Base-by-base conservation (phyloP, 306 rosid species). In the Betula pendula region DNA sequence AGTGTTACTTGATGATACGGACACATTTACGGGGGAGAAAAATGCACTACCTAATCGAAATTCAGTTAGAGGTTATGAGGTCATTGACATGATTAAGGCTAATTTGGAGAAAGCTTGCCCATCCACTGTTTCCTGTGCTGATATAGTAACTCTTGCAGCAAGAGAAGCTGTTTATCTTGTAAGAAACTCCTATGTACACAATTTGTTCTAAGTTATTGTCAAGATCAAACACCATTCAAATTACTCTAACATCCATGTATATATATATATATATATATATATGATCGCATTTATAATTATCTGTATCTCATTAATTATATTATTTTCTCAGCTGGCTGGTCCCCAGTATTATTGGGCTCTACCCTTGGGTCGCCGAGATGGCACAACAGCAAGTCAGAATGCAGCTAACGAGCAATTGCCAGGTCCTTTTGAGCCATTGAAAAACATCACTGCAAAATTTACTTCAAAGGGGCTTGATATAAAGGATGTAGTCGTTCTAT, bases 311-410 rank as follows among this genome's bases (percentile, higher is more conserved):
- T n/a, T n/a, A n/a, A n/a, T n/a, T 2, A 10, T 40, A 1, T 58
- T 17, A 2, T 0, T 75, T 27, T 22, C 2, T 63, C 49, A 10
- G 12, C 15, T 90, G 97, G 81, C 89, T 53, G 95, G 84, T 82
- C 97, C 96, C 1, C 93, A 91, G 17, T 89, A 73, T 79, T 92
- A 71, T 79, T 95, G 97, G 97, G 4, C 47, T 5, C 83, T 87
- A 13, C 92, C 92, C 29, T 79, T 95, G 38, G 97, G 97, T 55
- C 96, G 97, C 6, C 83, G 91, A 79, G 97, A 95, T 79, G 90
- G 92, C 66, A 95, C 85, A 62, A 90, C 91, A 14, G 91, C 96
- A 0, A 89, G 80, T 42, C 80, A 82, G 75, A 78, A 78, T 62
- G 97, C 82, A 35, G 97, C 90, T 58, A 81, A 84, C 66, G 40